Conservation (phyloP, 441 rosid species). For the Erodium texanum region DNA sequence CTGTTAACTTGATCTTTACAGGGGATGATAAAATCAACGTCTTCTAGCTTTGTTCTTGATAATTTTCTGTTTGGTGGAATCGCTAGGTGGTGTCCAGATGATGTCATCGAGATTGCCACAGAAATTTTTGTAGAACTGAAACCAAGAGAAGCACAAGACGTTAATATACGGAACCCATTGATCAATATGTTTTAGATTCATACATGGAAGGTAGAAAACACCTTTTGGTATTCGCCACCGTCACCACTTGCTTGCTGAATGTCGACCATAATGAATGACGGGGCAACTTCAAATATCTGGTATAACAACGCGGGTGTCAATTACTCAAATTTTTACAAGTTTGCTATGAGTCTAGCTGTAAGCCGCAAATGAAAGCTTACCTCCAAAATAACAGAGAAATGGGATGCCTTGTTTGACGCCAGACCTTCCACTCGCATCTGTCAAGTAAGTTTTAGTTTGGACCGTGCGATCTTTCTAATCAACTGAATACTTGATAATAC, state of each 20-base stretch:
- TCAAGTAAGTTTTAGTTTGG: conserved; percentile 15
- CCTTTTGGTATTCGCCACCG: conserved; percentile 69
- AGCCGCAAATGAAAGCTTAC: conserved; percentile 31
- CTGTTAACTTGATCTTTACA: background rate
- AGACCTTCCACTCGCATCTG: conserved; percentile 98
- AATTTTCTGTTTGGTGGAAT: conserved; percentile 45
- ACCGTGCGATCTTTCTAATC: background rate
- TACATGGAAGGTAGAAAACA: conserved; percentile 13
- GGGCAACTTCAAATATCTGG: conserved; percentile 88
- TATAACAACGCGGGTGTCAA: background rate
- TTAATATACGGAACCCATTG: background rate
- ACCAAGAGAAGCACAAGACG: background rate
- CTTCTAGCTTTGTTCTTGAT: conserved; percentile 54
- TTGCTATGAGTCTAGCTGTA: background rate
- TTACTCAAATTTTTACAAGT: background rate
- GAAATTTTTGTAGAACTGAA: conserved; percentile 84
- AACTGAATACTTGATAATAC: background rate
- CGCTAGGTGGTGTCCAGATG: conserved; percentile 75
- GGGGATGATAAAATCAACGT: conserved; percentile 39
- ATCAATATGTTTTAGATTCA: background rate
- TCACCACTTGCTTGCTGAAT: conserved; percentile 83
- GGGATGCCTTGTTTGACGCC: conserved; percentile 50
- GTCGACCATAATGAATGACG: conserved; percentile 78
- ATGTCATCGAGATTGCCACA: conserved; percentile 77
- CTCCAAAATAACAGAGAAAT: conserved; percentile 73